Base-by-base conservation (phyloP, 225 moss, liverwort and hornwort species). In the Pseudoscleropodium purum region DNA sequence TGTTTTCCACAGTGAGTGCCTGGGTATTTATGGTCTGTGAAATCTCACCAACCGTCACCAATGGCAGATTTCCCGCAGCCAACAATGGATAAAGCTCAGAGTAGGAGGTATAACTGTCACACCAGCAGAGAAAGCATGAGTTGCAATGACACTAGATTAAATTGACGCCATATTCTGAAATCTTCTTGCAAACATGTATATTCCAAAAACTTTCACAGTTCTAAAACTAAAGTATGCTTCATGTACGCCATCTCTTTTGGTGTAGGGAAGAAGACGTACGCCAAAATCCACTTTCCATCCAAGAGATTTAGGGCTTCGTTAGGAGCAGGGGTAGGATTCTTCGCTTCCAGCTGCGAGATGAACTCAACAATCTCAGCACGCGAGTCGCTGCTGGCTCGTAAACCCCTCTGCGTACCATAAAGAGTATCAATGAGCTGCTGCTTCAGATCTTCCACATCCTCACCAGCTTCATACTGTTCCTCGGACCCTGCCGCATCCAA, bases 21-120 rank as follows among this genome's bases (percentile, higher is more conserved):
- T n/a, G 82, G 31, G 93, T 86, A 84, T 99, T 95, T 63, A 99
- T 91, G 43, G 94, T 97, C 85, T 99, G 98, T 79, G 96, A 95
- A 88, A 99, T 99, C 88, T 99, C 98, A 86, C 98, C 98, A 64
- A 99, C 97, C 86, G 95, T 96, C 91, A 99, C 94, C 86, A 99
- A 86, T 73, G 99, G 97, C 87, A 97, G 84, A 90, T 96, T 96
- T 49, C 95, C 99, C 72, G 95, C 95, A 60, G 97, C 97, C 88
- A 99, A 82, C 91, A 99, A 90, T 52, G 96, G 96, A 76, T 92
- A 96, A 51, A 99, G 89, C 92, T 99, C 99, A 25, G 99, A 99
- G 87, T 95, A 94, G 47, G 97, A 96, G 33, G 99, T 99, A 89
- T 99, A 99, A 49, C 99, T 99, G 96, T n/a, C 82, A 91, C 75